phyloP scores from a whole-genome alignment of 306 rosid genomes.

The Pyrus communis region DNA sequence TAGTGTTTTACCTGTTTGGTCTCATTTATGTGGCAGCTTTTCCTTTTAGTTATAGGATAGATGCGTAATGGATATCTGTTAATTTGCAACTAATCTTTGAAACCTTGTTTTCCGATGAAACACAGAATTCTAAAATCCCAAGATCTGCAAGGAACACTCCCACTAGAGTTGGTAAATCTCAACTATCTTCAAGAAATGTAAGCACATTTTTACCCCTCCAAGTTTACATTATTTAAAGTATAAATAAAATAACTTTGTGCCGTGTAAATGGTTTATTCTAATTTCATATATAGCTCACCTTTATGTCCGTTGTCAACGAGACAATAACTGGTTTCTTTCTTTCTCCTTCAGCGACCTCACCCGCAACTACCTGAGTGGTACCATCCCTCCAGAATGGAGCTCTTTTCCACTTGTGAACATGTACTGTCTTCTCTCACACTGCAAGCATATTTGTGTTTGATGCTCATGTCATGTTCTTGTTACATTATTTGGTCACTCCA shows the following conservation, averaged over 20 bases:
- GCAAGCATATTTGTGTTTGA: too few relatives aligned
- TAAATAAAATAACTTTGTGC: too few relatives aligned
- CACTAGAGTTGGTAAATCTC: slow-evolving; percentile 31
- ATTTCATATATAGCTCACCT: background rate
- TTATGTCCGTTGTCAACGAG: background rate
- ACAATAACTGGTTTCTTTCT: background rate
- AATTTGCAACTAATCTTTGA: background rate
- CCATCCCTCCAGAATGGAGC: slow-evolving; percentile 27
- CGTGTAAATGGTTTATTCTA: background rate
- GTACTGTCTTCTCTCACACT: background rate
- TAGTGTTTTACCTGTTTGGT: background rate
- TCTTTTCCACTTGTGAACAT: slow-evolving; percentile 4
- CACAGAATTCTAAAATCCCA: slow-evolving; percentile 40
- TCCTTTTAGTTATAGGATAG: too few relatives aligned
- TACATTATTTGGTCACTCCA: too few relatives aligned
- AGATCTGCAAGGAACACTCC: slow-evolving; percentile 50
- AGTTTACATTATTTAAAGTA: background rate
- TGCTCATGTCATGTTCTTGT: too few relatives aligned
- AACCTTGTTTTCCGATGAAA: background rate
- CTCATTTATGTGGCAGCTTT: background rate
- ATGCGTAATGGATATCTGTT: too few relatives aligned
- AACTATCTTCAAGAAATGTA: slow-evolving; percentile 50
- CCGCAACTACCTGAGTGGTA: slow-evolving; percentile 31
- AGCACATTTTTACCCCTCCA: background rate
- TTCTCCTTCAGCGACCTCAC: slow-evolving; percentile 22